Conservation (phyloP, 306 rosid species). For the Trifolium dubium region DNA sequence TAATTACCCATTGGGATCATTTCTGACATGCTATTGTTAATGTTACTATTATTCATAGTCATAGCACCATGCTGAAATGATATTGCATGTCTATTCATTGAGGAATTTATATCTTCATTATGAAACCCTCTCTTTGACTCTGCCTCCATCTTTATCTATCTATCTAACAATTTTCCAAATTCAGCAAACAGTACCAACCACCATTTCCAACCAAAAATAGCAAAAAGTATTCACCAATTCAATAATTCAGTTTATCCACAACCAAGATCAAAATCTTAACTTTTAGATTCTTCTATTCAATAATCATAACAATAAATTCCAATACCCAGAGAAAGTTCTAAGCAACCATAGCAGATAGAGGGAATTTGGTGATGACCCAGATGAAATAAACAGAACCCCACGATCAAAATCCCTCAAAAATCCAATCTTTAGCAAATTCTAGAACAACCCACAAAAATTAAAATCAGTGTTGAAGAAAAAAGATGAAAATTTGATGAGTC, state of each 20-base stretch:
- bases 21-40: constrained; percentile 65
- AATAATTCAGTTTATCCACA: constrained; percentile 35
- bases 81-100: constrained; percentile 74
- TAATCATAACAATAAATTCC: constrained; percentile 6
- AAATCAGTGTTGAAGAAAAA: constrained; percentile 36
- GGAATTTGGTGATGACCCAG: constrained; percentile 35
- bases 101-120: constrained; percentile 61
- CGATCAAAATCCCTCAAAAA: constrained; percentile 27
- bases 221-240: constrained; percentile 37
- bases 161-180: constrained; percentile 45
- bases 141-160: constrained; percentile 64
- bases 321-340: constrained; percentile 25
- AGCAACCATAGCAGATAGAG: constrained; percentile 20
- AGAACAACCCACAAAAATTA: constrained; percentile 40
- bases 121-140: constrained; percentile 80
- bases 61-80: constrained; percentile 85
- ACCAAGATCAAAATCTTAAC: constrained; percentile 33
- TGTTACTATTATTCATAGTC: not conserved
- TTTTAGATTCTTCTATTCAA: constrained; percentile 15
- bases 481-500: constrained; percentile 34
- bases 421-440: constrained; percentile 25
- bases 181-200: constrained; percentile 39
- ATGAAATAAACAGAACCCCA: constrained; percentile 33
- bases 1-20: constrained; percentile 81
- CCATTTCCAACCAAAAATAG: constrained; percentile 39